Percentiles rank a stretch among this genome's conserved stretches.
These are phyloP conservation scores for Corynascus novoguineensis DNA, from an alignment of 495 filamentous ascomycete genomes.

Conservation along the genomic window DNA sequence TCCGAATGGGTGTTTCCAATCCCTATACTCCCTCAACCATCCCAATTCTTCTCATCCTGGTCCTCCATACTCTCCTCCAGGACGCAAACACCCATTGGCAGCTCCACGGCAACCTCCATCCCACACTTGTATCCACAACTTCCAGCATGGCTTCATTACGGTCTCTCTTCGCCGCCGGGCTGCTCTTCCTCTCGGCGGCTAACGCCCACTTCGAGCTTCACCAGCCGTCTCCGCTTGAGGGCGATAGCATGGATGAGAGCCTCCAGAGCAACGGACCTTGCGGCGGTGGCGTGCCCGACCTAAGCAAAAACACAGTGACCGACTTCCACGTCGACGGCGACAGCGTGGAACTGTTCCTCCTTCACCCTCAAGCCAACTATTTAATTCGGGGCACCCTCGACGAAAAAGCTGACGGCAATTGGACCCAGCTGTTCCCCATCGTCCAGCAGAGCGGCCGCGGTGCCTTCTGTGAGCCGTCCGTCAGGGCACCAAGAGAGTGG, in stretches of 20 bases:
- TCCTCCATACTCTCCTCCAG: not conserved
- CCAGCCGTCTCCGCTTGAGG: conserved; percentile 42
- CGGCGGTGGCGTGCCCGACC: conserved; percentile 40
- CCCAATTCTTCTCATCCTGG: not conserved
- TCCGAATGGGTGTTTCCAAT: too few species aligned
- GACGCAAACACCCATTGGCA: too few species aligned
- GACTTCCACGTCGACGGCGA: conserved; percentile 51
- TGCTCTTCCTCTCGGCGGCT: conserved; percentile 32
- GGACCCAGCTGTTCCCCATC: conserved; percentile 44
- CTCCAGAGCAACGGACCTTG: conserved; percentile 40
- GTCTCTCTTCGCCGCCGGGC: conserved; percentile 19
- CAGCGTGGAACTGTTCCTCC: conserved; percentile 33
- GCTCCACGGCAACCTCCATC: too few species aligned
- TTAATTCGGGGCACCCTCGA: conserved; percentile 49
- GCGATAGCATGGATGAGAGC: conserved; percentile 34
- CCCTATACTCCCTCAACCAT: too few species aligned
- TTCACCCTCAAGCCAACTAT: conserved; percentile 44
- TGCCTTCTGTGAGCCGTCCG: conserved; percentile 37
- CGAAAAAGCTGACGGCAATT: conserved; percentile 37
- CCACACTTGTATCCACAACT: not conserved
- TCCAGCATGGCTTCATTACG: conserved; percentile 28
- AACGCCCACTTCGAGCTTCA: conserved; percentile 45
- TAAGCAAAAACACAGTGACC: conserved; percentile 31
- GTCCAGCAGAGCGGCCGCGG: conserved; percentile 43
- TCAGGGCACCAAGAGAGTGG: conserved; percentile 39